Conservation (phyloP, 208 protist genomes). For the Acanthamoeba triangularis region DNA sequence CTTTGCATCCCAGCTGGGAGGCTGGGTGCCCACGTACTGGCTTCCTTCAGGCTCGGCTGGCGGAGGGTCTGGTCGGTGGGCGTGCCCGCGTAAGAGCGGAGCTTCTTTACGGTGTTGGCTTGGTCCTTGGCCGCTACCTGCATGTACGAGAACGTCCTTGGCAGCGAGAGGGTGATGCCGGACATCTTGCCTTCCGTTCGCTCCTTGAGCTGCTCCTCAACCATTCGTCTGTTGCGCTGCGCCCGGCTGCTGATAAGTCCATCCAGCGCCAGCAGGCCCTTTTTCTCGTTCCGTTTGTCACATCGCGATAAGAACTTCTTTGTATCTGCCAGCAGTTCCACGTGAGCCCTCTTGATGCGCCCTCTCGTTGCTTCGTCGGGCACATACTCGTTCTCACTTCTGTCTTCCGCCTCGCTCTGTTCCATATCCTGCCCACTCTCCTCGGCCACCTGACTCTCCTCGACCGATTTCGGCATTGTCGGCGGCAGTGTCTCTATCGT, state of each 20-base stretch:
- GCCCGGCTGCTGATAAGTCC: not conserved
- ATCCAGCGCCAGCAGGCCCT: not conserved
- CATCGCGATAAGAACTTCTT: not conserved
- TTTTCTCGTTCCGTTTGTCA: not conserved
- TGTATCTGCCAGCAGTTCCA: not conserved
- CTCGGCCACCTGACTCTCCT: too few relatives aligned
- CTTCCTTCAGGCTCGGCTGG: not conserved
- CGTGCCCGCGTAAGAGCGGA: not conserved
- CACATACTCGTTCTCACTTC: too few relatives aligned
- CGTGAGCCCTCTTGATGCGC: too few relatives aligned
- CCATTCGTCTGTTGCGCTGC: not conserved
- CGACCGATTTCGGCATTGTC: too few relatives aligned
- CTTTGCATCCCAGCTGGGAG: not conserved
- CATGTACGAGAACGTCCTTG: not conserved
- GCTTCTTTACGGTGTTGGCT: not conserved
- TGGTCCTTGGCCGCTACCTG: not conserved
- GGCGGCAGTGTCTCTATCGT: not conserved
- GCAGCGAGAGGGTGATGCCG: conserved; percentile 46
- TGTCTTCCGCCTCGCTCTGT: not conserved
- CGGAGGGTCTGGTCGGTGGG: not conserved
- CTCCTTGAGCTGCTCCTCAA: conserved; percentile 23
- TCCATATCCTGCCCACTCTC: too few relatives aligned
- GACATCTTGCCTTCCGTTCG: conserved; percentile 44
- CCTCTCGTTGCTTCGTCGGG: too few relatives aligned
- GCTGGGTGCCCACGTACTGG: not conserved